phyloP scores from a whole-genome alignment of 345 rosid genomes.

The Moricandia moricandioides region DNA sequence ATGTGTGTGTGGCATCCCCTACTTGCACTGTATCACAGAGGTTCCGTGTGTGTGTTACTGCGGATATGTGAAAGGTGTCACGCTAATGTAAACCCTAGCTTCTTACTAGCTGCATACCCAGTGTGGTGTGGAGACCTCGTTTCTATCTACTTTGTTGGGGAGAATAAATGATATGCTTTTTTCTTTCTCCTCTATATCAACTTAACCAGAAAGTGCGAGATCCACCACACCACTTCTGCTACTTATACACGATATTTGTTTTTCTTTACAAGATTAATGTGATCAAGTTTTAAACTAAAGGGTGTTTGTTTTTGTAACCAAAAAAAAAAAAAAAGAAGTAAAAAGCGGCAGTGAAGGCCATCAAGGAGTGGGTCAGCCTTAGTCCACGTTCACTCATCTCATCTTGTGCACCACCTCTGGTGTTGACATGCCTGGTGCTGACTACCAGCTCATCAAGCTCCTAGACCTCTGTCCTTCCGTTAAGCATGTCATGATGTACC shows the following conservation, averaged over 20 bases:
- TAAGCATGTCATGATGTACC: too few relatives aligned
- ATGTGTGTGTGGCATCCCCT: constrained; percentile 10
- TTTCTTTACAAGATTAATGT: neutral
- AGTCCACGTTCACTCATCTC: too few relatives aligned
- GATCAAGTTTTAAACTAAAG: too few relatives aligned
- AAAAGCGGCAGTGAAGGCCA: too few relatives aligned
- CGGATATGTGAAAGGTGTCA: neutral
- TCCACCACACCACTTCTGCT: neutral
- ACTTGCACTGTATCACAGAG: neutral
- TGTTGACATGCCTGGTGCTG: too few relatives aligned
- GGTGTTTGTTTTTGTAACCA: too few relatives aligned
- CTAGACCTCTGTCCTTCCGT: too few relatives aligned
- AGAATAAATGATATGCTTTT: neutral
- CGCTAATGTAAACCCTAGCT: neutral
- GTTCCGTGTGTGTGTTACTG: neutral
- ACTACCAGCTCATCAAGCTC: too few relatives aligned
- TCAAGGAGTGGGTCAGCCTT: too few relatives aligned
- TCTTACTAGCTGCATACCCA: neutral
- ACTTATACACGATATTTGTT: neutral
- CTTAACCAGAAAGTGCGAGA: neutral
- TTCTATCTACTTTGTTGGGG: neutral
- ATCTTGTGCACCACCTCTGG: too few relatives aligned
- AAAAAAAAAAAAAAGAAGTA: too few relatives aligned
- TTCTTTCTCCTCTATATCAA: neutral
- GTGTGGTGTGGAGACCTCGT: neutral